Evolutionary conservation across 371 early-diverging fungal species (phyloP), one percentile per base, ranked within the genome.

Genomic region (Dinochytrium kinnereticum): DNA sequence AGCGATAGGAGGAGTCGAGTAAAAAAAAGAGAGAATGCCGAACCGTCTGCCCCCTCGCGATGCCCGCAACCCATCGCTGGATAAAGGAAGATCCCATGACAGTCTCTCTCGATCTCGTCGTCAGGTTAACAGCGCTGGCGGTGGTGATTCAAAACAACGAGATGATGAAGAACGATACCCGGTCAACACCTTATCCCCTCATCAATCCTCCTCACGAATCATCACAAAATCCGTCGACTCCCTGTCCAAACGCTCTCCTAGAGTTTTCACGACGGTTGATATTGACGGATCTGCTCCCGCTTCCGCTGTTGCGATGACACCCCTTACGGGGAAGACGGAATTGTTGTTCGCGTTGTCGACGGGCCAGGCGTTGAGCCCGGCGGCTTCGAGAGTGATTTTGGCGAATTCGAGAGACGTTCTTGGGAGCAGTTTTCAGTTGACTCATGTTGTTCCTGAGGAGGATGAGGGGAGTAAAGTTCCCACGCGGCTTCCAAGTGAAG

Each of bases 371-470:
- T 33, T 64, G 19, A 64, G 64, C 34, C 66, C 66, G n/a, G 44
- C 66, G 2, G 66, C 30, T 3, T 66, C 66, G 10, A 13, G 10
- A 37, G 5, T 30, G 2, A 24, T 40, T 10, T 26, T 44, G 21
- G 44, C 17, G 13, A 28, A 7, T 24, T 66, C 66, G 2, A 3
- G 66, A 26, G 70, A 57, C 0, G 55, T 28, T 28, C 40, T 76
- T 24, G 76, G 76, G 26, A 44, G 50, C 31, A 76, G 71, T 37
- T 76, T 76, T 51, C 76, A 76, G 64, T 33, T 76, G 30, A 71
- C 57, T 38, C 71, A 76, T 49, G 59, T 76, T n/a, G 76, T 76
- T 26, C 71, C 67, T 7, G 76, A 76, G 67, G 76, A 76, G n/a
- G 72, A 76, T 36, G 76, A 76, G 44, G 71, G 65, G 34, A 59